These are phyloP conservation scores for Teratosphaeria gauchensis DNA, from an alignment of 2,329 filamentous ascomycete species.

Conservation along the genomic window DNA sequence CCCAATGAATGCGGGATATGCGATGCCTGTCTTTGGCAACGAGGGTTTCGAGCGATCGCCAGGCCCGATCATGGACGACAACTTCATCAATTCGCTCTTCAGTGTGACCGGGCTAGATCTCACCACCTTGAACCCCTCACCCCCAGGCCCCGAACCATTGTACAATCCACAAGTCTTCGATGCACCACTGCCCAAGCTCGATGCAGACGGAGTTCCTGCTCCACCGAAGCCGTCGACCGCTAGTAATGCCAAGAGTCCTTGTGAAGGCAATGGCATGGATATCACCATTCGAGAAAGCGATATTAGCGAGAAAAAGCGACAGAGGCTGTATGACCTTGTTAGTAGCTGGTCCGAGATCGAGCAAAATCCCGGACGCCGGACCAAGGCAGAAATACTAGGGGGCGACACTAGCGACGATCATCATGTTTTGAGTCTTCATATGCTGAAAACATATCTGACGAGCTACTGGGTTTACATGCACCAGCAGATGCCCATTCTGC, in stretches of 20 bases:
- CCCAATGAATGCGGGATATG: constrained; percentile 43
- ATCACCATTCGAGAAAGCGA: constrained; percentile 68
- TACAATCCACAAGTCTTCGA: constrained; percentile 10
- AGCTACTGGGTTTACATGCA: constrained; percentile 96
- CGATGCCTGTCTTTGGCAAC: constrained; percentile 78
- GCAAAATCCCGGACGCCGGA: constrained; percentile 61
- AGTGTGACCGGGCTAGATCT: constrained; percentile 7
- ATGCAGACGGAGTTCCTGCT: constrained; percentile 9
- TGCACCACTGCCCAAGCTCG: constrained; percentile 15
- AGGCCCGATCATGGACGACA: constrained; percentile 37
- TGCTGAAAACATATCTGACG: constrained; percentile 91
- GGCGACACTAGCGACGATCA: constrained; percentile 58
- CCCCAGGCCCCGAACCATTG: constrained; percentile 11
- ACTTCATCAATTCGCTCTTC: constrained; percentile 18
- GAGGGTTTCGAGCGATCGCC: constrained; percentile 77
- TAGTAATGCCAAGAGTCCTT: not conserved
- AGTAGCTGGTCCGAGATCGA: constrained; percentile 69
- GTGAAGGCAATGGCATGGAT: constrained; percentile 44
- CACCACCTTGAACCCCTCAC: constrained; percentile 7
- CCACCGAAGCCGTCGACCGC: not conserved
- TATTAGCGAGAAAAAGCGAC: constrained; percentile 78
- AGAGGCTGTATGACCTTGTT: constrained; percentile 68
- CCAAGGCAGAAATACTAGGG: constrained; percentile 67
- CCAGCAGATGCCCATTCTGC: constrained; percentile 85
- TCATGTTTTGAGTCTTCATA: constrained; percentile 68